Conservation (phyloP, 805 yeast species). For the Sugiyamaella chiloensis region DNA sequence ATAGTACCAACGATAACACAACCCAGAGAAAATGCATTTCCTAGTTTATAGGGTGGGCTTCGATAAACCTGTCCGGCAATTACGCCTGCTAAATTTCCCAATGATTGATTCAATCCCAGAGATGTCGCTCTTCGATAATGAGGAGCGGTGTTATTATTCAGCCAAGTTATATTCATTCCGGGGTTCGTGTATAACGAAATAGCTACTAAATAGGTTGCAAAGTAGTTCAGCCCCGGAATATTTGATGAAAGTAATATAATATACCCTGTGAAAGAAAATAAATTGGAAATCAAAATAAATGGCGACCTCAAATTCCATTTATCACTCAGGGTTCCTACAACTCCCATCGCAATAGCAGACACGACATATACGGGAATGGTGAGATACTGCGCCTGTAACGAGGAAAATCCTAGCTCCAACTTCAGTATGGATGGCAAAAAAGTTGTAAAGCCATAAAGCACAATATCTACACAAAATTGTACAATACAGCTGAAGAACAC, state of each 20-base stretch:
- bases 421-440: slow-evolving; percentile 10
- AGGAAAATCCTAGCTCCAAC: background rate
- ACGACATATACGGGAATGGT: background rate
- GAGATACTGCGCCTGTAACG: background rate
- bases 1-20: slow-evolving; percentile 7
- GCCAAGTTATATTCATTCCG: slow-evolving; percentile 44
- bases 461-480: slow-evolving; percentile 14
- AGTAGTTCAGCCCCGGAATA: slow-evolving; percentile 3
- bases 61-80: slow-evolving; percentile 43
- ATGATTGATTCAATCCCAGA: slow-evolving; percentile 41
- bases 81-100: slow-evolving; percentile 47
- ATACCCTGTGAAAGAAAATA: background rate
- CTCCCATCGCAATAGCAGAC: background rate
- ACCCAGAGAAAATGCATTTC: slow-evolving; percentile 11
- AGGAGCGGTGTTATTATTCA: slow-evolving; percentile 41
- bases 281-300: background rate
- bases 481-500: slow-evolving; percentile 1
- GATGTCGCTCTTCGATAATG: slow-evolving; percentile 37
- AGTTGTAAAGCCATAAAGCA: slow-evolving; percentile 12
- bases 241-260: background rate
- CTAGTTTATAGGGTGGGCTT: slow-evolving; percentile 10
- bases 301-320: background rate
- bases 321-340: background rate
- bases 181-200: slow-evolving; percentile 35
- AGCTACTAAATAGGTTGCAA: slow-evolving; percentile 16